Evolutionary conservation across 1,139 yeast genomes (phyloP).

Genomic region (Protomyces pachydermus): DNA sequence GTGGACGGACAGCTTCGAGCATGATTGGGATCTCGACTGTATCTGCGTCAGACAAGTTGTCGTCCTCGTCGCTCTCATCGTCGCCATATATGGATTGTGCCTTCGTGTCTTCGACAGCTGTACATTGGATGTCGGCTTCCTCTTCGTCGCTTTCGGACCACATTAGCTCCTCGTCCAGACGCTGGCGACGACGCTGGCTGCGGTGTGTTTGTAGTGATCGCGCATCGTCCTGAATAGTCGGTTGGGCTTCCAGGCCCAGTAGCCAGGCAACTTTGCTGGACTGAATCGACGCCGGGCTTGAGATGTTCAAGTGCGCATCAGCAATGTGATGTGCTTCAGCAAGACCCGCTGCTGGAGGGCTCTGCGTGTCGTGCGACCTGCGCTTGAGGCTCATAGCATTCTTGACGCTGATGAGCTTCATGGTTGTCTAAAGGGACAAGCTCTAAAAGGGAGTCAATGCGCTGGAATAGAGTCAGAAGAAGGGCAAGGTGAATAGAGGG

Average conservation of each 20-base stretch:
- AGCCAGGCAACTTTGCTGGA: neutral
- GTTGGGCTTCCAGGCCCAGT: neutral
- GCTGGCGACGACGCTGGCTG: neutral
- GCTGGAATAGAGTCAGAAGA: neutral
- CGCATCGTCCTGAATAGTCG: neutral
- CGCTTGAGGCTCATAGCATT: neutral
- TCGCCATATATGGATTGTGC: neutral
- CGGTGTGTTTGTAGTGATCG: neutral
- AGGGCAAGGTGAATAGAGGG: neutral
- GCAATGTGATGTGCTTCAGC: neutral
- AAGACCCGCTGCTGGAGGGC: neutral
- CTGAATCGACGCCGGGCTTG: neutral
- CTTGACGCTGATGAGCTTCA: neutral
- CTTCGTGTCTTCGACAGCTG: neutral
- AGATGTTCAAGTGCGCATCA: neutral
- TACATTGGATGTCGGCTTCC: neutral
- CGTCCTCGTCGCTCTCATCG: neutral
- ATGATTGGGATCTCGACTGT: neutral
- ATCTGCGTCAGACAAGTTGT: neutral
- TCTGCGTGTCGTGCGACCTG: neutral
- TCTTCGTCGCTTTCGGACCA: neutral
- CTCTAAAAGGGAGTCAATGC: neutral
- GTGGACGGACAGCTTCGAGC: neutral
- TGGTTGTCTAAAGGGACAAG: neutral
- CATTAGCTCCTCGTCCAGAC: neutral